Percentiles rank a stretch among this genome's conserved stretches.
Conservation (phyloP, 2,329 filamentous ascomycete genomes). For the Apiospora hydei region DNA sequence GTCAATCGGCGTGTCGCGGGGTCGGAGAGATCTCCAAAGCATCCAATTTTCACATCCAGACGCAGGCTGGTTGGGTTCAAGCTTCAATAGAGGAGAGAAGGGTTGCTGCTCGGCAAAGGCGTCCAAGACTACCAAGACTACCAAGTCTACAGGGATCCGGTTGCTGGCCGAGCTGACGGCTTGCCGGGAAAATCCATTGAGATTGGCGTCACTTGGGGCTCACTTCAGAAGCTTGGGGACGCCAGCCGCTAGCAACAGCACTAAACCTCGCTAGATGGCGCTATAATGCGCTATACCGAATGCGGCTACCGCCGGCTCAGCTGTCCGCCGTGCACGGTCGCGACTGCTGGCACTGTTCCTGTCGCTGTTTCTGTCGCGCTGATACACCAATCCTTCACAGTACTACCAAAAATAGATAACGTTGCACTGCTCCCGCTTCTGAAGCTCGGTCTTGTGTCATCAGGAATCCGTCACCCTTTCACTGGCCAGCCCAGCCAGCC, state of each 20-base stretch:
- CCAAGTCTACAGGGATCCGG: neutral
- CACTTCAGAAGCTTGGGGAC: neutral
- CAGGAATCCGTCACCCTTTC: neutral
- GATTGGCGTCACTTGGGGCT: constrained; percentile 11
- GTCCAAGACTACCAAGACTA: neutral
- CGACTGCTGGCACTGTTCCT: neutral
- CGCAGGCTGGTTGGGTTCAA: neutral
- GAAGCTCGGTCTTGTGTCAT: neutral
- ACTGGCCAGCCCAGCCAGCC: neutral
- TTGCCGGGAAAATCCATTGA: constrained; percentile 19
- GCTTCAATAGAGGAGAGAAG: constrained; percentile 17
- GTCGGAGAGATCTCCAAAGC: neutral
- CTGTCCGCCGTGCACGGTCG: neutral
- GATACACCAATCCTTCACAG: neutral
- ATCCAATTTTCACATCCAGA: neutral
- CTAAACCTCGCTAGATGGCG: neutral
- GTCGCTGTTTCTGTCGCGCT: neutral
- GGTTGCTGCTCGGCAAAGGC: constrained; percentile 16
- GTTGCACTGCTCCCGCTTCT: constrained; percentile 7
- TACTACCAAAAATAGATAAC: neutral
- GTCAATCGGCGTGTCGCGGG: neutral
- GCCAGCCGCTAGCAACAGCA: neutral
- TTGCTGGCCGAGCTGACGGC: constrained; percentile 14
- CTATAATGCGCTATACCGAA: neutral
- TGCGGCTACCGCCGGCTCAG: neutral